Conservation (phyloP, 2,329 filamentous ascomycete genomes). For the Dothidotthia symphoricarpi region DNA sequence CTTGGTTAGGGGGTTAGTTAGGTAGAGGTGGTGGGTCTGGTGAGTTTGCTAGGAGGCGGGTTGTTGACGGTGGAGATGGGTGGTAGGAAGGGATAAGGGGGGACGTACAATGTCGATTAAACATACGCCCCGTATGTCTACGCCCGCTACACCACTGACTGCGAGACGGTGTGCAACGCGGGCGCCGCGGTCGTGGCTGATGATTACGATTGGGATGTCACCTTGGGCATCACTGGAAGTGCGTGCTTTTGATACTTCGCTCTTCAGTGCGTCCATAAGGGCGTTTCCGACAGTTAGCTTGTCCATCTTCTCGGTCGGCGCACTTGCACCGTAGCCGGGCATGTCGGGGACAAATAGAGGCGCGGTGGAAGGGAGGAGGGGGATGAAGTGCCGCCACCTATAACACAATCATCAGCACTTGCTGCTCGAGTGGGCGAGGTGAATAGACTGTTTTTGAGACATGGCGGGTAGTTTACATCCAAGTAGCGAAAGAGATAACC, state of each 20-base stretch:
- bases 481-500: too few relatives aligned
- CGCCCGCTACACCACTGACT: slow-evolving; percentile 47
- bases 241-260: slow-evolving; percentile 20
- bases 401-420: not conserved
- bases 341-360: slow-evolving; percentile 35
- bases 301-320: slow-evolving; percentile 26
- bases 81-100: not conserved
- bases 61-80: too few relatives aligned
- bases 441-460: too few relatives aligned
- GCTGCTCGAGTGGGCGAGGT: too few relatives aligned
- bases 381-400: slow-evolving; percentile 38
- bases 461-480: too few relatives aligned
- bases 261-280: slow-evolving; percentile 24
- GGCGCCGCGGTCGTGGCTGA: slow-evolving; percentile 59
- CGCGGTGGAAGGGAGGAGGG: slow-evolving; percentile 23
- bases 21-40: too few relatives aligned
- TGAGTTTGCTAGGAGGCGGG: not conserved
- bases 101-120: slow-evolving; percentile 34
- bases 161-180: slow-evolving; percentile 56
- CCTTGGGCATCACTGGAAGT: slow-evolving; percentile 8
- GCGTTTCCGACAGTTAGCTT: slow-evolving; percentile 31
- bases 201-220: slow-evolving; percentile 39
- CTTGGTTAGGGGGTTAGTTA: too few relatives aligned
- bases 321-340: slow-evolving; percentile 34
- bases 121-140: slow-evolving; percentile 38